Evolutionary conservation across 192 early-diverging fungal species (phyloP).

Genomic region (Piromyces sp.): DNA sequence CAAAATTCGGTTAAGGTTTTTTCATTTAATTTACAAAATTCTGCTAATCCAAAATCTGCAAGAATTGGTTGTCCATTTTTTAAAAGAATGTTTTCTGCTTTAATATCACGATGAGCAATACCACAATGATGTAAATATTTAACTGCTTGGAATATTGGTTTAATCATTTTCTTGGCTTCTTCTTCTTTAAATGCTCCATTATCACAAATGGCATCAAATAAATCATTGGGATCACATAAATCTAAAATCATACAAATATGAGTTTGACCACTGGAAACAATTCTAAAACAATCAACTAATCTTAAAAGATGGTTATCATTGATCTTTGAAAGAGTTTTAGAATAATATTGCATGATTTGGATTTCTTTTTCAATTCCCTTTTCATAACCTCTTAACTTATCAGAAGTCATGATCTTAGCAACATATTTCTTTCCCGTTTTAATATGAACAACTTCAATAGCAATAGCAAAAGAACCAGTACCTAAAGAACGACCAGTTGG

Average conservation of each 20-base stretch:
- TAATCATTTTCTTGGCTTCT: not conserved
- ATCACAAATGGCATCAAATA: not conserved
- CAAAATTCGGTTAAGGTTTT: not conserved
- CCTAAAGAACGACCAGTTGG: not conserved
- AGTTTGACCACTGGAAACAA: not conserved
- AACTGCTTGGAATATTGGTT: not conserved
- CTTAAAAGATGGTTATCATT: not conserved
- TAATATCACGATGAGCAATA: not conserved
- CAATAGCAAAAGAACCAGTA: not conserved
- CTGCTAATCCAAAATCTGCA: not conserved
- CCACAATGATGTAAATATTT: not conserved
- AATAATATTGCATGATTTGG: not conserved
- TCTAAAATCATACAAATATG: not conserved
- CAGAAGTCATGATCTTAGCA: not conserved
- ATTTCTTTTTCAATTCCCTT: not conserved
- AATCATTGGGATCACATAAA: not conserved
- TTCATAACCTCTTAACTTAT: not conserved
- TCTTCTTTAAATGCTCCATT: not conserved
- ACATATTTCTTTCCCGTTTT: not conserved
- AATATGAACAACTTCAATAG: not conserved
- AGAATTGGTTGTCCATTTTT: not conserved
- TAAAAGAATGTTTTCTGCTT: not conserved
- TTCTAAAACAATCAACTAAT: not conserved
- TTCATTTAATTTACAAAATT: not conserved
- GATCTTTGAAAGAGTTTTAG: not conserved